phyloP scores from a whole-genome alignment of 2,329 filamentous ascomycete species.

The Hypoxylon sp. region DNA sequence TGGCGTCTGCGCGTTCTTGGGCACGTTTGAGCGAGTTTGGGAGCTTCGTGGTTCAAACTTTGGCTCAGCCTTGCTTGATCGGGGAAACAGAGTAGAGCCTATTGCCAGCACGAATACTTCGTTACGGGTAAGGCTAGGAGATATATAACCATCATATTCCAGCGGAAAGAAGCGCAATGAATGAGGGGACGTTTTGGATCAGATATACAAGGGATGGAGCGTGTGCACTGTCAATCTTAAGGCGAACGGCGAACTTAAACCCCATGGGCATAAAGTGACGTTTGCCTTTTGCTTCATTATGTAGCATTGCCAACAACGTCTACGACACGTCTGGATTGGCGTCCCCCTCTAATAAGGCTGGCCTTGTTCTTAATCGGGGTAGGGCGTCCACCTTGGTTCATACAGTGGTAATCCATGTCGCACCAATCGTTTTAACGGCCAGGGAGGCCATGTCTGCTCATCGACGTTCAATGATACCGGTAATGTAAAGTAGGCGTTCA shows the following conservation, averaged over 20 bases:
- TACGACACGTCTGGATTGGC: conserved; percentile 26
- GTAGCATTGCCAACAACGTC: conserved; percentile 29
- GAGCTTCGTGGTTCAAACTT: conserved; percentile 21
- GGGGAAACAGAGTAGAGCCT: conserved; percentile 1
- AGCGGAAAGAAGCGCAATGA: background rate
- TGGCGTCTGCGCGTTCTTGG: conserved; percentile 4
- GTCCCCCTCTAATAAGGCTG: conserved; percentile 37
- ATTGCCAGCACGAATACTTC: conserved; percentile 2
- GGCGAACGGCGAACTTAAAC: conserved; percentile 14
- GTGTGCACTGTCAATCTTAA: conserved; percentile 4
- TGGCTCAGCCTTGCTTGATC: conserved; percentile 6
- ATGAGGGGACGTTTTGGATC: background rate
- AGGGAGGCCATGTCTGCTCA: conserved; percentile 21
- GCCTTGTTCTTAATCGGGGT: conserved; percentile 33
- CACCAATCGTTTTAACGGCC: conserved; percentile 19
- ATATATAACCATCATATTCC: conserved; percentile 16
- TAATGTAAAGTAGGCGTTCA: conserved; percentile 27
- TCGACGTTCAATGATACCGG: conserved; percentile 28
- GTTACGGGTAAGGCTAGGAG: conserved; percentile 6
- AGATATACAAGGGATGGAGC: conserved; percentile 22
- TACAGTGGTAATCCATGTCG: conserved; percentile 27
- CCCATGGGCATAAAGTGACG: conserved; percentile 19
- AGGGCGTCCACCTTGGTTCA: conserved; percentile 28
- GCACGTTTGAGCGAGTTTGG: conserved; percentile 12
- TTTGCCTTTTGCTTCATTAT: conserved; percentile 29